Evolutionary conservation across 1,284 basidiomycete species (phyloP), one percentile per base, ranked within the genome.

Genomic region (Rugosomyces carneus): DNA sequence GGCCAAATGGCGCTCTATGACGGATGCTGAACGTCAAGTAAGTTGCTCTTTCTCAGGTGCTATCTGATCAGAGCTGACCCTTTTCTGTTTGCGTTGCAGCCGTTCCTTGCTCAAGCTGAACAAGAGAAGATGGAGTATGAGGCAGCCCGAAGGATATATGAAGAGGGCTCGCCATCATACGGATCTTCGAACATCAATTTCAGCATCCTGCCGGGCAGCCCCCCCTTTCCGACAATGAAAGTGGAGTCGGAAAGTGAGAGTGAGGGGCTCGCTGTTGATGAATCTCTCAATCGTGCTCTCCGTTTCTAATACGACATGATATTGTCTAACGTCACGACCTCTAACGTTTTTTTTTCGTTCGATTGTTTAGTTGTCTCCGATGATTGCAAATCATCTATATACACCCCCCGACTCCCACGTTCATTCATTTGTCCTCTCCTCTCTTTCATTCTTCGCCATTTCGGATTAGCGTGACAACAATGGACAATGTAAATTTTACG

Each of bases 41-140:
- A 47, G 73, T 16, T 34, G 31, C 3, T 64, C 31, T 44, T 50
- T 48, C 50, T 35, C 47, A 36, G 7, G 40, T 49, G 42, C 46
- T 15, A 26, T 40, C 47, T 7, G 4, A 23, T 23, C 2, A n/a
- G 18, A 23, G n/a, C 7, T 15, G 18, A 37, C 21, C 37, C 11
- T 43, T 50, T 52, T 23, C 45, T 48, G 2, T 24, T 34, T 10
- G 29, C 47, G 48, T 53, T 21, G 26, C 53, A 93, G 90, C 91
- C 92, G 0, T 94, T 91, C 75, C 73, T 94, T 39, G 83, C 85
- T 19, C 89, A 91, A 64, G 91, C 91, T 9, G 91, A 93, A 63
- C 84, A 88, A 60, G 90, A 93, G 75, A 94, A 93, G 70, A 81
- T 91, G 68, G 86, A 90, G 54, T 94, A 94, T 65, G 90, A 93